These are phyloP conservation scores for Skeletonema menzelii DNA, from an alignment of 108 stramenopile genomes.

Conservation along the genomic window DNA sequence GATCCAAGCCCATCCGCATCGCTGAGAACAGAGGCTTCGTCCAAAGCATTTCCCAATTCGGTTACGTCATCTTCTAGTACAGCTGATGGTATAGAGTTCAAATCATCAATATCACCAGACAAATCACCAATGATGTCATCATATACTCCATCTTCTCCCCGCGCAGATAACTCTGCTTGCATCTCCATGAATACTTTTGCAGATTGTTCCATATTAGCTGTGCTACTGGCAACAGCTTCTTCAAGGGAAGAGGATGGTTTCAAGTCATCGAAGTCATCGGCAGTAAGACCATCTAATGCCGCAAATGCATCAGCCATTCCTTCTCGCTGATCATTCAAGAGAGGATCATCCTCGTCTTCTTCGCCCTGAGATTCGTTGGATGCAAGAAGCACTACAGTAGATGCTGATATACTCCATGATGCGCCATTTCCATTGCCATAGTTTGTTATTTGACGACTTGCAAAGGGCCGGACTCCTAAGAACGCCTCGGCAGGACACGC, in stretches of 20 bases:
- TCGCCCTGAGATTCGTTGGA: background rate
- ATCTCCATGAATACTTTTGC: slow-evolving; percentile 30
- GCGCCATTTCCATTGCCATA: background rate
- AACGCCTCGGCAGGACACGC: background rate
- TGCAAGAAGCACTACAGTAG: background rate
- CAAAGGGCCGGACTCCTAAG: background rate
- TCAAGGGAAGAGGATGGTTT: slow-evolving; percentile 5
- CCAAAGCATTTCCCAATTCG: slow-evolving; percentile 18
- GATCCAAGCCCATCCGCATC: slow-evolving; percentile 44
- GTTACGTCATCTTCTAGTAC: slow-evolving; percentile 12
- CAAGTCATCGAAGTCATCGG: slow-evolving; percentile 35
- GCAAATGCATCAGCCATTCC: slow-evolving; percentile 47
- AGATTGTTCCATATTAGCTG: slow-evolving; percentile 6
- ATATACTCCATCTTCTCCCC: slow-evolving; percentile 28
- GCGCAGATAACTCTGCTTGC: slow-evolving; percentile 20
- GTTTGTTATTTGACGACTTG: background rate
- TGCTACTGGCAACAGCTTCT: background rate
- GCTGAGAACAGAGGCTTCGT: slow-evolving; percentile 13
- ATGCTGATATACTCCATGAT: background rate
- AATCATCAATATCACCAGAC: slow-evolving; percentile 5
- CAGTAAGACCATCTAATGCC: slow-evolving; percentile 25
- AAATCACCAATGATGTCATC: slow-evolving; percentile 30
- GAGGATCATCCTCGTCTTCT: slow-evolving; percentile 6
- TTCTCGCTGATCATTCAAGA: slow-evolving; percentile 32
- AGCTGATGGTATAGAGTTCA: background rate